A percentile compares a stretch with the other conserved stretches of the same genome.
These are phyloP conservation scores for Tulasnella sp. DNA, from an alignment of 768 basidiomycete species.

Conservation along the genomic window DNA sequence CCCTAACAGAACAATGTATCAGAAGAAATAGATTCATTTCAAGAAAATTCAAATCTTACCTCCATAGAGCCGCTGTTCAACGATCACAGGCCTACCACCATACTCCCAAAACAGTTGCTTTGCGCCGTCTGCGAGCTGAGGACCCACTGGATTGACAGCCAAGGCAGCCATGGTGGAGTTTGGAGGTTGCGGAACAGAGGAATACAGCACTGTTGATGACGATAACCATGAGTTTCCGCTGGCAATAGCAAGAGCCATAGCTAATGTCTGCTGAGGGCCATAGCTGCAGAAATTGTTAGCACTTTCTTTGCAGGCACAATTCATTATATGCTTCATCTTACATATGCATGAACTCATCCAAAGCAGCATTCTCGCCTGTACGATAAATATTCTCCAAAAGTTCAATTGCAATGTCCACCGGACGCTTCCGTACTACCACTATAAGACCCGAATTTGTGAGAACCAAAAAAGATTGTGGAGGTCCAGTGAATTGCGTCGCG, in stretches of 20 bases:
- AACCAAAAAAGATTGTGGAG: slow-evolving; percentile 69
- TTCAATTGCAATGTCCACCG: slow-evolving; percentile 71
- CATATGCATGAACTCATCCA: slow-evolving; percentile 75
- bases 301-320: background rate
- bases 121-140: slow-evolving; percentile 2
- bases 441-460: slow-evolving; percentile 78
- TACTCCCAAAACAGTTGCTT: slow-evolving; percentile 11
- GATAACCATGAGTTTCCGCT: slow-evolving; percentile 65
- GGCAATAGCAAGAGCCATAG: slow-evolving; percentile 79
- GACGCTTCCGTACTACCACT: slow-evolving; percentile 65
- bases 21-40: background rate
- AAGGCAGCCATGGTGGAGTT: slow-evolving; percentile 36
- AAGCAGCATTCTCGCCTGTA: slow-evolving; percentile 58
- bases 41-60: background rate
- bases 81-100: slow-evolving; percentile 11
- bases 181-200: slow-evolving; percentile 10
- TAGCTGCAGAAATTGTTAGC: slow-evolving; percentile 41
- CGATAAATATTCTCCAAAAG: slow-evolving; percentile 50
- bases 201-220: slow-evolving; percentile 2
- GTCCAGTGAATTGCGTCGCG: slow-evolving; percentile 64
- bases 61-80: background rate
- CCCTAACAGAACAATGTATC: slow-evolving; percentile 7
- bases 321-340: slow-evolving; percentile 21
- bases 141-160: background rate
- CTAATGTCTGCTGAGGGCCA: slow-evolving; percentile 82